Conservation (phyloP, 2,329 filamentous ascomycete genomes). For the Falciphora oryzae region DNA sequence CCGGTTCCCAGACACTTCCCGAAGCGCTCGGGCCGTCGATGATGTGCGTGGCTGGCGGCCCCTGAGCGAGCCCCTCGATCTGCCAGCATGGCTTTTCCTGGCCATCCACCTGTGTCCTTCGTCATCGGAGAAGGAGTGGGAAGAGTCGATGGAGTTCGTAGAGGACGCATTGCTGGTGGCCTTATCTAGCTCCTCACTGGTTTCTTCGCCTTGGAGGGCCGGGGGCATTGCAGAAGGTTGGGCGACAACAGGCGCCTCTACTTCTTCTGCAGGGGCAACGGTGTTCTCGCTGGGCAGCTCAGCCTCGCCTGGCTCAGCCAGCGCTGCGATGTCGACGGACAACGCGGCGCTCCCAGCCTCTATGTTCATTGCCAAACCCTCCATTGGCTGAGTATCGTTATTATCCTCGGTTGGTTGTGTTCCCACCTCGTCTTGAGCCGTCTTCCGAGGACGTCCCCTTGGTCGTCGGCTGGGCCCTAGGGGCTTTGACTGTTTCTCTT, state of each 20-base stretch:
- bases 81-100: not conserved
- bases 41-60: not conserved
- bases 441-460: not conserved
- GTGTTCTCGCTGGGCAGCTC: no score
- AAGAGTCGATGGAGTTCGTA: constrained; percentile 20
- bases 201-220: not conserved
- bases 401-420: not conserved
- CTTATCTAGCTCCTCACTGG: not conserved
- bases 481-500: not conserved
- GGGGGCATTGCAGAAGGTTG: not conserved
- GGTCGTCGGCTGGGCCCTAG: not conserved
- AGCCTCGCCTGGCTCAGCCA: not conserved
- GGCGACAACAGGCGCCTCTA: no score
- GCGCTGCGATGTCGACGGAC: not conserved
- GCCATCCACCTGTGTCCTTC: constrained; percentile 21
- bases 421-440: not conserved
- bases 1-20: not conserved
- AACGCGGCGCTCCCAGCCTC: not conserved
- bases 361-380: not conserved
- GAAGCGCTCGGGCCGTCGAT: no score
- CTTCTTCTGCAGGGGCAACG: no score
- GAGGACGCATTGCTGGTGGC: constrained; percentile 3
- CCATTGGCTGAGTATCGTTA: not conserved
- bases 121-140: constrained; percentile 31
- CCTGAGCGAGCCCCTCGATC: not conserved